These are phyloP conservation scores for Phaeophleospora eucalypticola DNA, from an alignment of 2,329 filamentous ascomycete genomes.

Conservation along the genomic window DNA sequence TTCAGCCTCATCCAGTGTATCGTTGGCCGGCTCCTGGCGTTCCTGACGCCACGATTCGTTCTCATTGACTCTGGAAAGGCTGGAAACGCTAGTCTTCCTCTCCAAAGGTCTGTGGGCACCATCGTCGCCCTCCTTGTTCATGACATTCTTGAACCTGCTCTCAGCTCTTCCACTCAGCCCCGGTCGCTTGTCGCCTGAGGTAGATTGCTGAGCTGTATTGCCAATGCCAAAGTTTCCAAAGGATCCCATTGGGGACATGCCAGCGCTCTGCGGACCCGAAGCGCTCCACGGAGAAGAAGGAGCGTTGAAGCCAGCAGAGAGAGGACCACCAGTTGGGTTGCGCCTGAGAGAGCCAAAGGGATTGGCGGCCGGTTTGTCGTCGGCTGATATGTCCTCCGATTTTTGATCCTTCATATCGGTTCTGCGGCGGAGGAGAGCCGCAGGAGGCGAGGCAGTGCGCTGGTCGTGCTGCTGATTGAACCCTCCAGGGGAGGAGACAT, in stretches of 20 bases:
- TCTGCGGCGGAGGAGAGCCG: conserved; percentile 56
- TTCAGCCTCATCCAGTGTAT: conserved; percentile 59
- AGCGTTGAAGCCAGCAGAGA: conserved; percentile 47
- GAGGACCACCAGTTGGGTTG: conserved; percentile 49
- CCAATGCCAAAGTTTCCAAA: conserved; percentile 80
- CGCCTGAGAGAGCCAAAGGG: conserved; percentile 56
- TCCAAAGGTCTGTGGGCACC: conserved; percentile 39
- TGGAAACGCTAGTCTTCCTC: conserved; percentile 53
- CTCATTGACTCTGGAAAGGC: conserved; percentile 53
- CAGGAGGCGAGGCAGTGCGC: conserved; percentile 56
- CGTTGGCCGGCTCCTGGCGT: conserved; percentile 20
- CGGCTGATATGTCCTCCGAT: conserved; percentile 31
- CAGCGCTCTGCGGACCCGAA: conserved; percentile 54
- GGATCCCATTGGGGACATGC: conserved; percentile 70
- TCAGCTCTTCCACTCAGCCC: conserved; percentile 65
- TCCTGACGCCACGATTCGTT: conserved; percentile 47
- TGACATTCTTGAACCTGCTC: conserved; percentile 80
- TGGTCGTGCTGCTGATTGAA: conserved; percentile 55
- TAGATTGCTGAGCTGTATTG: conserved; percentile 39
- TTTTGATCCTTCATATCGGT: conserved; percentile 56
- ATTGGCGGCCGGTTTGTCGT: conserved; percentile 32
- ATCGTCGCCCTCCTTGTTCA: conserved; percentile 75
- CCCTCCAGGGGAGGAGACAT: conserved; percentile 57
- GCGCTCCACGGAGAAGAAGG: conserved; percentile 56
- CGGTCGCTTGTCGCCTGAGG: conserved; percentile 66